Evolutionary conservation across 495 filamentous ascomycete species (phyloP), one percentile per base, ranked within the genome.

Genomic region (Podospora pseudocomata): DNA sequence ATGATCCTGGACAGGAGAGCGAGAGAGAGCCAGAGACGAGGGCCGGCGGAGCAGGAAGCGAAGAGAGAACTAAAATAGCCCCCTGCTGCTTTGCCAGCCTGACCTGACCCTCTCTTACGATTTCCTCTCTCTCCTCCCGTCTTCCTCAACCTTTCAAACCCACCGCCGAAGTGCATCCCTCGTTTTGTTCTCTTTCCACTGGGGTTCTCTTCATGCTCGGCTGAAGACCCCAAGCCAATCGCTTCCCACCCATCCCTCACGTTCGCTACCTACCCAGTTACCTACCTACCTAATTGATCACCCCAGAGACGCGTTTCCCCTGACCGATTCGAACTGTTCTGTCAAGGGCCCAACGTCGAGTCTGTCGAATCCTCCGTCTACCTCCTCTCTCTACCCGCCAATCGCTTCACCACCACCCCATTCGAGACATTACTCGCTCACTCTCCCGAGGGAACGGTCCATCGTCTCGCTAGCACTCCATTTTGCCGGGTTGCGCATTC

Each of bases 61-160:
- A n/a, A 34, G 30, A 62, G 30, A 18, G 19, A n/a, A 62, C 59
- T 61, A 61, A 61, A 61, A 61, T 61, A 61, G 59, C 18, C 59
- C 30, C 34, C 30, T 15, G 61, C 32, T 63, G 16, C 61, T 44
- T 63, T 63, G n/a, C 61, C 60, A 11, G 23, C 30, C 39, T 23
- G 30, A 7, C 4, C 30, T 63, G 9, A 4, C 34, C 20, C 61
- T 32, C 27, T 61, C 32, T 30, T 61, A 9, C 26, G 7, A 7
- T 63, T 39, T 63, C 60, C 32, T 58, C n/a, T 63, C 61, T 63
- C 18, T 44, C 28, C 27, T 28, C 18, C 16, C 6, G 26, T 23
- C 23, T 23, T 23, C 23, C 23, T 23, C 23, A 23, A 23, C 23
- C 23, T 23, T 23, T 23, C 23, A 23, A 23, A 23, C 23, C 23